phyloP scores from a whole-genome alignment of 805 yeast species.

The Metschnikowia matae region DNA sequence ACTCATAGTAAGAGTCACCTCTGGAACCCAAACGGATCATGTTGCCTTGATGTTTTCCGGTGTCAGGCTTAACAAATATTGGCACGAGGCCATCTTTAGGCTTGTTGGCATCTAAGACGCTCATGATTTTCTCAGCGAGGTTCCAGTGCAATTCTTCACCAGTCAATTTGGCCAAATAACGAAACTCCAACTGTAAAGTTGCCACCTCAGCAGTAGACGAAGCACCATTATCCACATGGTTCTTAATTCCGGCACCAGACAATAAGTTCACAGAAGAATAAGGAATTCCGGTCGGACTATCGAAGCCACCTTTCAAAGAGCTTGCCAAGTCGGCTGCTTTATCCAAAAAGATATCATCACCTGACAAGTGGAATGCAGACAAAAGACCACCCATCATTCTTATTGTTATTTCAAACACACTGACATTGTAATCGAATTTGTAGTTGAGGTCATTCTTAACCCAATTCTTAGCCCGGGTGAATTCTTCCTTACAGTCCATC shows the following conservation, averaged over 20 bases:
- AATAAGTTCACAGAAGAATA: constrained; percentile 71
- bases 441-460: constrained; percentile 65
- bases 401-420: constrained; percentile 90
- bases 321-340: constrained; percentile 80
- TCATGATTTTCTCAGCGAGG: constrained; percentile 68
- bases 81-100: constrained; percentile 79
- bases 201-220: constrained; percentile 88
- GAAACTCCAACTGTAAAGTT: constrained; percentile 82
- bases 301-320: constrained; percentile 65
- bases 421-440: constrained; percentile 69
- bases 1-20: constrained; percentile 92
- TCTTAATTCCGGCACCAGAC: constrained; percentile 55
- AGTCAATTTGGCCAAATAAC: constrained; percentile 73
- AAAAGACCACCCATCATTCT: constrained; percentile 92
- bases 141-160: constrained; percentile 80
- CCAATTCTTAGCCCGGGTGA: constrained; percentile 67
- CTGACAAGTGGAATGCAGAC: constrained; percentile 70
- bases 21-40: constrained; percentile 81
- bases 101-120: constrained; percentile 59
- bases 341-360: constrained; percentile 67
- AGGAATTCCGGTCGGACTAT: constrained; percentile 66
- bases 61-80: constrained; percentile 68
- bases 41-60: constrained; percentile 62
- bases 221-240: constrained; percentile 70
- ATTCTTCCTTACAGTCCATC: constrained; percentile 67